Conservation (phyloP, 345 rosid genomes). For the Atalantia buxifolia region DNA sequence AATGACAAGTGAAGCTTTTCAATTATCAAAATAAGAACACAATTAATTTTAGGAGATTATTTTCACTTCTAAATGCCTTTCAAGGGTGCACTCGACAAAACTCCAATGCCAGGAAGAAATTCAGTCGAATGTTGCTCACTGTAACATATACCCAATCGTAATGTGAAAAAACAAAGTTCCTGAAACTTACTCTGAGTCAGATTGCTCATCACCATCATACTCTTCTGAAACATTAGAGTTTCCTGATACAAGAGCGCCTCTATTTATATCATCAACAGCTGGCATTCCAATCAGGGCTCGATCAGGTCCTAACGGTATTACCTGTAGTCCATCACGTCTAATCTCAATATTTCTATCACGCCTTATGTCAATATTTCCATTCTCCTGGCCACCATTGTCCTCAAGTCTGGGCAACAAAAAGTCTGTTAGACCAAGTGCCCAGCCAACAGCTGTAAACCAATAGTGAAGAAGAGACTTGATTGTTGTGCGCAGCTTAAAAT, state of each 20-base stretch:
- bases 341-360: constrained; percentile 76
- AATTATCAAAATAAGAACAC: not conserved
- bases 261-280: constrained; percentile 46
- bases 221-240: constrained; percentile 52
- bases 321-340: constrained; percentile 70
- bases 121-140: not conserved
- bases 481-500: constrained; percentile 85
- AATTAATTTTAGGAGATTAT: not conserved
- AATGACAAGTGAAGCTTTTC: not conserved
- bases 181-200: constrained; percentile 81
- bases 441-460: constrained; percentile 90
- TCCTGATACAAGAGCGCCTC: constrained; percentile 38
- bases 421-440: constrained; percentile 88
- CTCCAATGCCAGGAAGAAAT: not conserved
- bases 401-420: constrained; percentile 83
- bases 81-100: not conserved
- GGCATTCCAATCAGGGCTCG: constrained; percentile 58
- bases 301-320: constrained; percentile 54
- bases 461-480: constrained; percentile 85
- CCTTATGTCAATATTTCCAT: constrained; percentile 71
- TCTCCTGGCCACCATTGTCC: constrained; percentile 72
- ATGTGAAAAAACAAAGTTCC: constrained; percentile 4
- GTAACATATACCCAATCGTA: not conserved
- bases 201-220: constrained; percentile 70
- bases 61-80: not conserved